A percentile compares a stretch with the other conserved stretches of the same genome.
Evolutionary conservation across 139 green algal genomes (phyloP).

Genomic region (Micractinium sp.): DNA sequence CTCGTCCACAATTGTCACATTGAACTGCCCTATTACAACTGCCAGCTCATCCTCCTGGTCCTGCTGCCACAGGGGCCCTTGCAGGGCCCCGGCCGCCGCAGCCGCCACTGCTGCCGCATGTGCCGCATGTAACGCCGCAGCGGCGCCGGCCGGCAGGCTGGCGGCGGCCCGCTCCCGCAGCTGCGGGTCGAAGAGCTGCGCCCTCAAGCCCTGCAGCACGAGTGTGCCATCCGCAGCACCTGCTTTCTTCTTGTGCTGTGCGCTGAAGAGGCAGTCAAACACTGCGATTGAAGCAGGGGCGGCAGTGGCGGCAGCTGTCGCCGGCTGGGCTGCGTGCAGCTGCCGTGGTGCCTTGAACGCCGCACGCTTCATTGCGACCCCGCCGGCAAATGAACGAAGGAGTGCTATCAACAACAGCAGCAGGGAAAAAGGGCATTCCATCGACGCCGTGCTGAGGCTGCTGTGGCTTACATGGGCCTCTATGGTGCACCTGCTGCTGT

Average conservation of each 20-base stretch:
- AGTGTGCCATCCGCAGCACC: neutral
- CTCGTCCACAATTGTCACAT: neutral
- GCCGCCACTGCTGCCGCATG: neutral
- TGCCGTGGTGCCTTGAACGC: neutral
- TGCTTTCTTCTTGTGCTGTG: neutral
- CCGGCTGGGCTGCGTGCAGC: neutral
- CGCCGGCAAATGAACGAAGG: neutral
- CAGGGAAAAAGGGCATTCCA: too few relatives aligned
- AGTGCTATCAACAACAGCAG: neutral
- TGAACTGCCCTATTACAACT: neutral
- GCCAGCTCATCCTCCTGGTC: neutral
- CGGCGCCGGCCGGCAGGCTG: neutral
- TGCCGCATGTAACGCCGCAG: neutral
- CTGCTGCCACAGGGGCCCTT: neutral
- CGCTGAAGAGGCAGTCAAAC: slow-evolving; percentile 12
- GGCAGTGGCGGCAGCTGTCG: neutral
- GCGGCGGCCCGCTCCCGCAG: neutral
- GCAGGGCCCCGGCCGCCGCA: neutral
- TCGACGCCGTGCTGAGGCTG: neutral
- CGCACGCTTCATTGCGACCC: neutral
- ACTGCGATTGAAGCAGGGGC: neutral
- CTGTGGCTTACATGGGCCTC: too few relatives aligned
- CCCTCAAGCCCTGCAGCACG: neutral
- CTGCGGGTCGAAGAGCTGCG: neutral
- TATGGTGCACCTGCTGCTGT: too few relatives aligned